Conservation (phyloP, 1,284 basidiomycete genomes). For the Tilletia setariae region DNA sequence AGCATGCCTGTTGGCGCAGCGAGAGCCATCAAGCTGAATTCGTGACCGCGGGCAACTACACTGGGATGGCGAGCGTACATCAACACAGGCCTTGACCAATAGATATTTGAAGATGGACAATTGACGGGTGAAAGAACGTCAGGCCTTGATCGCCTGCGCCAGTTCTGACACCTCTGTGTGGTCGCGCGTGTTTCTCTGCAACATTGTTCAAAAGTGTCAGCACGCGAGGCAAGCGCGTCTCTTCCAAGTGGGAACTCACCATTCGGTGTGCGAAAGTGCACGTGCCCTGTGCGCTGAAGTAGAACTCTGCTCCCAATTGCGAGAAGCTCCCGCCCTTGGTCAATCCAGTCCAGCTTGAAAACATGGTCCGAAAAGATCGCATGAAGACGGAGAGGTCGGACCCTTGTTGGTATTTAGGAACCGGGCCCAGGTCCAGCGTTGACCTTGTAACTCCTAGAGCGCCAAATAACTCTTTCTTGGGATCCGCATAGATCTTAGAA, state of each 20-base stretch:
- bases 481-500: constrained; percentile 18
- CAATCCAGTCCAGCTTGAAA: neutral
- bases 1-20: too few species aligned
- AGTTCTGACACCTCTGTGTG: constrained; percentile 17
- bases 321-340: constrained; percentile 18
- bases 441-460: constrained; percentile 13
- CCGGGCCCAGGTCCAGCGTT: neutral
- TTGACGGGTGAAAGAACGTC: too few species aligned
- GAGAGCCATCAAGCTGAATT: too few species aligned
- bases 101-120: too few species aligned
- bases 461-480: constrained; percentile 6
- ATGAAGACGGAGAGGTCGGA: neutral
- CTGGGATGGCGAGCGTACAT: too few species aligned
- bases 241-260: too few species aligned
- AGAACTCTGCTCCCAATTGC: constrained; percentile 19
- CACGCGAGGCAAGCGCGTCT: too few species aligned
- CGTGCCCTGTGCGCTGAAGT: constrained; percentile 1
- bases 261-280: constrained; percentile 4
- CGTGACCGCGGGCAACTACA: too few species aligned
- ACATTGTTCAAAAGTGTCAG: too few species aligned
- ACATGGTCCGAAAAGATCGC: neutral
- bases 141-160: neutral
- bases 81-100: too few species aligned
- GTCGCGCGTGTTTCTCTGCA: constrained; percentile 13
- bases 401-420: constrained; percentile 15